These are phyloP conservation scores for Domatiomyces catenatus DNA, from an alignment of 2,329 filamentous ascomycete genomes.

Conservation along the genomic window DNA sequence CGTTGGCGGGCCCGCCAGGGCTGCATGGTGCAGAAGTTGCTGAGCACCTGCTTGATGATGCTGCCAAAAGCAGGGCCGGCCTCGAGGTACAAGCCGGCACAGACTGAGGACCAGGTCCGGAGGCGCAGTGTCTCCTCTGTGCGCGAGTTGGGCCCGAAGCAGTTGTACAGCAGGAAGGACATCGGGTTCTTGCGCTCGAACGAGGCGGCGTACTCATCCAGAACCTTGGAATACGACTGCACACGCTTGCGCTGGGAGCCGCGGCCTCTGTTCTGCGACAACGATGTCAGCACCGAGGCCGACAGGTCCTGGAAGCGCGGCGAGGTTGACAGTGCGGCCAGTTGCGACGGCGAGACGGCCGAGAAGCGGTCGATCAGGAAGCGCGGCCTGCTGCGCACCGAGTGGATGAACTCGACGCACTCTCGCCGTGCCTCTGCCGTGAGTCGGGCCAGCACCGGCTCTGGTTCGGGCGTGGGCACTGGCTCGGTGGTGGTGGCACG, in stretches of 20 bases:
- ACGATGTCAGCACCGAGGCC: conserved; percentile 66
- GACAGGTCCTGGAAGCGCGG: conserved; percentile 65
- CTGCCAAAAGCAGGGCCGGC: conserved; percentile 62
- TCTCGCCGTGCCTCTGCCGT: conserved; percentile 59
- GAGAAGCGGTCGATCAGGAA: conserved; percentile 74
- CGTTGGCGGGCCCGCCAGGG: conserved; percentile 82
- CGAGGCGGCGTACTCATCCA: conserved; percentile 69
- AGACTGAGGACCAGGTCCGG: conserved; percentile 75
- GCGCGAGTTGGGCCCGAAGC: conserved; percentile 73
- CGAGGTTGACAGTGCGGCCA: conserved; percentile 61
- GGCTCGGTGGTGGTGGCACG: conserved; percentile 4
- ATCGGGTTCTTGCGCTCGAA: conserved; percentile 82
- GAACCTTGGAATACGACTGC: conserved; percentile 37
- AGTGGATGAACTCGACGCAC: conserved; percentile 63
- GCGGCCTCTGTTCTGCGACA: conserved; percentile 37
- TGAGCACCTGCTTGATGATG: conserved; percentile 69
- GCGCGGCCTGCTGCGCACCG: conserved; percentile 71
- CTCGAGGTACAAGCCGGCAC: conserved; percentile 66
- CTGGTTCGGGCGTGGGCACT: conserved; percentile 7
- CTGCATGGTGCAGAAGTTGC: conserved; percentile 72
- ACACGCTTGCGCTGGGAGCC: conserved; percentile 30
- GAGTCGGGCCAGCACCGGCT: conserved; percentile 45
- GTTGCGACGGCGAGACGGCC: conserved; percentile 58
- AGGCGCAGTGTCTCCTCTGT: conserved; percentile 65
- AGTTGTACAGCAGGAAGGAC: conserved; percentile 70